Conservation (phyloP, 164 flowering plant genomes). For the Taxillus chinensis region DNA sequence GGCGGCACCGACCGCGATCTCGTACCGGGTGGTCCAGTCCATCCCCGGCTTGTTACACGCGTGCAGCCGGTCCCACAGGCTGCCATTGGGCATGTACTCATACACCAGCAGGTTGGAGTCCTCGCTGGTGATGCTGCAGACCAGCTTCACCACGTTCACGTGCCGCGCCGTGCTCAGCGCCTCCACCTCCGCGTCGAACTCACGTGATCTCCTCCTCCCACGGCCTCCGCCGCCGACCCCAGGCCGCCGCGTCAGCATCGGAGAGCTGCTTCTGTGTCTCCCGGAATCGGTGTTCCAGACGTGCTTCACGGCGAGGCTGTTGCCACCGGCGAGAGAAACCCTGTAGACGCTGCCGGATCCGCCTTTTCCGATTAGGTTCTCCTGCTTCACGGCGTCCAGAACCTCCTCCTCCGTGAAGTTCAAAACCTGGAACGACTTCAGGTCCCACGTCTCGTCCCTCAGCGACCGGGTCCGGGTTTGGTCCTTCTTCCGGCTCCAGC, state of each 20-base stretch:
- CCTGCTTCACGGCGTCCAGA: slow-evolving; percentile 48
- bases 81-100: slow-evolving; percentile 56
- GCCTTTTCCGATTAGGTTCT: slow-evolving; percentile 73
- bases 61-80: slow-evolving; percentile 58
- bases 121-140: slow-evolving; percentile 59
- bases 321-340: slow-evolving; percentile 34
- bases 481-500: slow-evolving; percentile 8
- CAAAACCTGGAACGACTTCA: slow-evolving; percentile 59
- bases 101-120: slow-evolving; percentile 63
- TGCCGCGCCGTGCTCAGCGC: slow-evolving; percentile 55
- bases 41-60: slow-evolving; percentile 22
- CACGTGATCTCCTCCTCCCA: slow-evolving; percentile 12
- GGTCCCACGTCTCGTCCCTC: slow-evolving; percentile 61
- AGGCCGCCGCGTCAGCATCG: slow-evolving; percentile 25
- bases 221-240: not conserved
- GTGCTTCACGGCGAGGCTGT: slow-evolving; percentile 57
- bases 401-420: slow-evolving; percentile 67
- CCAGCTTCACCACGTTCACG: slow-evolving; percentile 57
- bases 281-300: slow-evolving; percentile 25
- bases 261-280: slow-evolving; percentile 15
- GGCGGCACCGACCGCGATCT: slow-evolving; percentile 55
- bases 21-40: slow-evolving; percentile 48
- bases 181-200: slow-evolving; percentile 53
- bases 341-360: slow-evolving; percentile 75
- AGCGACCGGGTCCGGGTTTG: slow-evolving; percentile 17